Conservation (phyloP, 331 rosid species). For the Prunus yedoensis region DNA sequence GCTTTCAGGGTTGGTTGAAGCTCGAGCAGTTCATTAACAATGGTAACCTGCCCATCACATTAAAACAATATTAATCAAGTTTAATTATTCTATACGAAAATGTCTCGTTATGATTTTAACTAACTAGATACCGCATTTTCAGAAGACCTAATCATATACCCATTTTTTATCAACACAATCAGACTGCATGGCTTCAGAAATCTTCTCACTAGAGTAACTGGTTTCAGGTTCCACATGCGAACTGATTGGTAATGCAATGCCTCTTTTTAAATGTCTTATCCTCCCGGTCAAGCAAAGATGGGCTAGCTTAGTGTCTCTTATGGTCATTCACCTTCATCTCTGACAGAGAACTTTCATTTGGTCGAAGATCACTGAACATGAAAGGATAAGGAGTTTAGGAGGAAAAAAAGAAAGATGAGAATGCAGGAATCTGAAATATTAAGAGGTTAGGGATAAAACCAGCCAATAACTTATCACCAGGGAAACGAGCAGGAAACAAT, state of each 20-base stretch:
- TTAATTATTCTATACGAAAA: not conserved
- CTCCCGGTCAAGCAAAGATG: slow-evolving; percentile 31
- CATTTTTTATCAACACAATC: slow-evolving; percentile 30
- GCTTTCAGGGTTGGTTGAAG: slow-evolving; percentile 52
- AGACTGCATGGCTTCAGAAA: slow-evolving; percentile 35
- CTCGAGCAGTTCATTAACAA: slow-evolving; percentile 28
- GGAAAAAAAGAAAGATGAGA: not conserved
- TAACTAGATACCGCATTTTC: slow-evolving; percentile 27
- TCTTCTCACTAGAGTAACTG: slow-evolving; percentile 26
- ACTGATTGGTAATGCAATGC: slow-evolving; percentile 25
- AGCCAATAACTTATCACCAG: not conserved
- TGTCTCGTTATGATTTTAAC: not conserved
- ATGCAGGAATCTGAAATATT: not conserved
- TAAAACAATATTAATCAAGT: slow-evolving; percentile 15
- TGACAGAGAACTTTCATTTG: slow-evolving; percentile 30
- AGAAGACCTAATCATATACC: slow-evolving; percentile 34
- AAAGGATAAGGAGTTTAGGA: not conserved
- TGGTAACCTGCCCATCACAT: slow-evolving; percentile 40
- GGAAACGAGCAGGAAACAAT: not conserved
- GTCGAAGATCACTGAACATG: slow-evolving; percentile 40
- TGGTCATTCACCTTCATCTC: slow-evolving; percentile 49
- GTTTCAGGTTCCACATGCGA: slow-evolving; percentile 34
- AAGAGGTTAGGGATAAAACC: not conserved
- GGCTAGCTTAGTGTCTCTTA: slow-evolving; percentile 42
- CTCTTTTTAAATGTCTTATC: slow-evolving; percentile 39